These are phyloP conservation scores for Peterozyma xylosa DNA, from an alignment of 805 yeast genomes.

Conservation along the genomic window DNA sequence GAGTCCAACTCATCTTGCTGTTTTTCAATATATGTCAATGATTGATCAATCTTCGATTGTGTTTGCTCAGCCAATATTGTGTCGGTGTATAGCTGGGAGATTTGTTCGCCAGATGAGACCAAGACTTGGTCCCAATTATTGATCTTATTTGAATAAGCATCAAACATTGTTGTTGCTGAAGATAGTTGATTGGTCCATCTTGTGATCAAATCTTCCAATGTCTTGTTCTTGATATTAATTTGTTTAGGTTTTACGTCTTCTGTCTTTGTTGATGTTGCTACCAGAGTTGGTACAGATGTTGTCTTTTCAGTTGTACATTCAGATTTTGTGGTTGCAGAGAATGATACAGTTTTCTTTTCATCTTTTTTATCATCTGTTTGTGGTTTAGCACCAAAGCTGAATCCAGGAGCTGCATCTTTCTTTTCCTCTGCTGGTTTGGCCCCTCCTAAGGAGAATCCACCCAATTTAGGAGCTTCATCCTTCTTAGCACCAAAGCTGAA, in stretches of 20 bases:
- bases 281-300: constrained; percentile 11
- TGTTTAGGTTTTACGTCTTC: constrained; percentile 60
- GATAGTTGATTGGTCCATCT: constrained; percentile 90
- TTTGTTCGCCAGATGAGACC: constrained; percentile 80
- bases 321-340: background rate
- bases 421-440: constrained; percentile 1
- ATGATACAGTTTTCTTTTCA: constrained; percentile 1
- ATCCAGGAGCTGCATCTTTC: constrained; percentile 1
- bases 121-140: constrained; percentile 81
- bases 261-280: constrained; percentile 22
- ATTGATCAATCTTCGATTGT: constrained; percentile 82
- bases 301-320: constrained; percentile 8
- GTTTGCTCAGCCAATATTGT: constrained; percentile 78
- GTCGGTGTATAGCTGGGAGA: constrained; percentile 68
- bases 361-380: constrained; percentile 4
- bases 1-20: constrained; percentile 90
- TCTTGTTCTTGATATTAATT: constrained; percentile 78
- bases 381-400: constrained; percentile 10
- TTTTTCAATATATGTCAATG: constrained; percentile 74
- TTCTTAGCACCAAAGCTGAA: constrained; percentile 9
- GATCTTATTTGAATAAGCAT: constrained; percentile 64
- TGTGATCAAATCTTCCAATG: constrained; percentile 84
- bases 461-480: constrained; percentile 3
- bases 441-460: constrained; percentile 9
- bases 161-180: constrained; percentile 65